Percentiles rank a stretch among this genome's conserved stretches.
Conservation (phyloP, 2,329 filamentous ascomycete genomes). For the Eurotiales sp. region DNA sequence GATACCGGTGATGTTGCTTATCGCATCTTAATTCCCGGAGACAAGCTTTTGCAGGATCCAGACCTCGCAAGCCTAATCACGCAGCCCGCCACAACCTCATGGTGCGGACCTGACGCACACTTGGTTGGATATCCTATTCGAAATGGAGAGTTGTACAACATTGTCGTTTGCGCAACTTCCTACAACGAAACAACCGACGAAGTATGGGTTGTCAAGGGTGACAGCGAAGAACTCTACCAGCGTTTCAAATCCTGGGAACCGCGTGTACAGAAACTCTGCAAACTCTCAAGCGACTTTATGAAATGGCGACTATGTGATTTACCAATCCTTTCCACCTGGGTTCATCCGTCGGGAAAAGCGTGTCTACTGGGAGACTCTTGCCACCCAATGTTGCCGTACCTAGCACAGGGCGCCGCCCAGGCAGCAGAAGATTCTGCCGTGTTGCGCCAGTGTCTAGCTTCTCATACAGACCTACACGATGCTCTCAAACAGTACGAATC, state of each 20-base stretch:
- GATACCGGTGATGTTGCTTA: background rate
- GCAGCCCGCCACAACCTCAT: background rate
- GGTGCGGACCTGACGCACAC: background rate
- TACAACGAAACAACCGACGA: constrained; percentile 1
- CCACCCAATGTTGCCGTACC: constrained; percentile 65
- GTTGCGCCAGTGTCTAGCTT: background rate
- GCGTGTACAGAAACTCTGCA: background rate
- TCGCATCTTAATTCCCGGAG: background rate
- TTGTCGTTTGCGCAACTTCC: background rate
- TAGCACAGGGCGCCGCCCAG: constrained; percentile 65
- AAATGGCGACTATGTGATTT: background rate
- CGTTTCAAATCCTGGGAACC: background rate
- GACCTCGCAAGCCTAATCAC: background rate
- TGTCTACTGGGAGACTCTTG: constrained; percentile 62
- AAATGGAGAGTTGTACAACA: background rate
- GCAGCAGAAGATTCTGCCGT: constrained; percentile 63
- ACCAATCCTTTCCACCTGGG: background rate
- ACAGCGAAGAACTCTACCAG: background rate
- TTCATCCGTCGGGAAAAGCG: constrained; percentile 51
- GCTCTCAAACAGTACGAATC: background rate
- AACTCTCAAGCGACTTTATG: background rate
- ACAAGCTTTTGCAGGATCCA: background rate
- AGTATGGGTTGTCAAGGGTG: background rate
- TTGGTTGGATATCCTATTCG: background rate
- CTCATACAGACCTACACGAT: background rate